Conservation (phyloP, 1,139 yeast genomes). For the Hansenula lynferdii region DNA sequence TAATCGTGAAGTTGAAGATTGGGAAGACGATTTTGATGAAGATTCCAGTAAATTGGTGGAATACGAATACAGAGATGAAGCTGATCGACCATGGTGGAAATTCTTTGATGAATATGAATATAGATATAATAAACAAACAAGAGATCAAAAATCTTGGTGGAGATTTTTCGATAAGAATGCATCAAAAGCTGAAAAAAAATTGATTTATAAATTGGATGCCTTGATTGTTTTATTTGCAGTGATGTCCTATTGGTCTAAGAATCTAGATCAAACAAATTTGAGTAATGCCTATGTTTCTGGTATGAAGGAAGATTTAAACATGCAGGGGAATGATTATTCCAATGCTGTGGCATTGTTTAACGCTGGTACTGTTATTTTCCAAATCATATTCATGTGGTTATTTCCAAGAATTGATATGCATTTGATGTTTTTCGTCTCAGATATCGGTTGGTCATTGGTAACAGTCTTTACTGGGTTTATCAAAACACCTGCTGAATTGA, state of each 20-base stretch:
- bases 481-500: constrained; percentile 35
- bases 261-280: constrained; percentile 28
- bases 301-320: constrained; percentile 36
- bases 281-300: constrained; percentile 42
- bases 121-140: constrained; percentile 35
- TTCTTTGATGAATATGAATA: constrained; percentile 60
- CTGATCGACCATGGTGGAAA: constrained; percentile 55
- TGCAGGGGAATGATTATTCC: constrained; percentile 33
- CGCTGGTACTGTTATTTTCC: constrained; percentile 22
- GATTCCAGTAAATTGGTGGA: neutral
- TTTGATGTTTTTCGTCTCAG: constrained; percentile 10
- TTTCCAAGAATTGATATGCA: constrained; percentile 13
- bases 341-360: constrained; percentile 21
- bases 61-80: constrained; percentile 54
- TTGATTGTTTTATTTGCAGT: neutral
- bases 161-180: neutral
- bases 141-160: constrained; percentile 13
- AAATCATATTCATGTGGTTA: constrained; percentile 16
- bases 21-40: neutral
- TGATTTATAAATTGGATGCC: constrained; percentile 48
- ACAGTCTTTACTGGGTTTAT: constrained; percentile 50
- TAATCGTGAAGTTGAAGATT: constrained; percentile 3
- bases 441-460: constrained; percentile 34
- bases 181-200: constrained; percentile 39
- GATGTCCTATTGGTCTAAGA: neutral